Evolutionary conservation across 495 filamentous ascomycete species (phyloP), one percentile per base, ranked within the genome.

Genomic region (Collariella sp.): DNA sequence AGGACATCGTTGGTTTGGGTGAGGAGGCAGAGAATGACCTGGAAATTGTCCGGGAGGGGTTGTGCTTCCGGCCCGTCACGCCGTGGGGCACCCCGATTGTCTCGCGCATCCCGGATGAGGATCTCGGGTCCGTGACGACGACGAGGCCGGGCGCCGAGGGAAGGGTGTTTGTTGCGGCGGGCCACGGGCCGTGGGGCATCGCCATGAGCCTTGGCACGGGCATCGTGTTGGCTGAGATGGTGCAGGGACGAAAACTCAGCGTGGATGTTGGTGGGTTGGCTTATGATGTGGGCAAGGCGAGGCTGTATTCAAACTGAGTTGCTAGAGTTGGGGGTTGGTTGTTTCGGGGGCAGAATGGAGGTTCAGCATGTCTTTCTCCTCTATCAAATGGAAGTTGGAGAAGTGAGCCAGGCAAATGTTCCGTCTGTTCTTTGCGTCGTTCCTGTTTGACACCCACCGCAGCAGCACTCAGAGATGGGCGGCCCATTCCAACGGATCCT

Each of bases 181-280:
- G 88, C 0, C 87, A 91, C 71, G 84, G 85, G 1, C 80, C 84
- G 11, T 87, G 84, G 84, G 84, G 85, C 0, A 86, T 87, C 18
- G 75, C 73, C 35, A 53, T 81, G 60, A 72, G 74, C 44, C 61
- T 86, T 43, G 85, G 83, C 31, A 86, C 82, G n/a, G 84, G 85
- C 1, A 76, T 75, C 45, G 77, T 84, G n/a, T 62, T 86, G 60
- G 78, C 78, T 3, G 79, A 84, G 67, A 74, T 87, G 78, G 71
- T 83, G 12, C 66, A 73, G 57, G 81, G 80, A 2, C 60, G 69
- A 45, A 56, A 63, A 46, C 64, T 72, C 15, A 76, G 71, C 35
- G 78, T 67, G 1, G 78, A 81, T 69, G 67, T 87, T 34, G 56
- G 61, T 26, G 44, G 35, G 1, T 33, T 67, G 47, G 45, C 41